Conservation (phyloP, 208 protist species). For the Jaenimonas drosophilae region DNA sequence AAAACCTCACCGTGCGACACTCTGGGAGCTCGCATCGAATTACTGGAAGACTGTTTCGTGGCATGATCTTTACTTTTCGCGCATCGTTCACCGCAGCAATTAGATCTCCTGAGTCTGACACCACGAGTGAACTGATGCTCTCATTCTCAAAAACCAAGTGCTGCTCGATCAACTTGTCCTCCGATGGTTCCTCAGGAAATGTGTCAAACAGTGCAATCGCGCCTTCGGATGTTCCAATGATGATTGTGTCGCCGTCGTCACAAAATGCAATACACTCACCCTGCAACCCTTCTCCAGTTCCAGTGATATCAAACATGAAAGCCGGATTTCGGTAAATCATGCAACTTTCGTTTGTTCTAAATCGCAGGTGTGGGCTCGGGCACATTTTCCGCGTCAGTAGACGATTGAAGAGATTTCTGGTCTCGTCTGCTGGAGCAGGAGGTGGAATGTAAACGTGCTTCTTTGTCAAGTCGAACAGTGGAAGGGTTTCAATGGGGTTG, state of each 20-base stretch:
- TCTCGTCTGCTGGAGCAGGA: constrained; percentile 44
- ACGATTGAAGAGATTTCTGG: constrained; percentile 59
- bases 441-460: constrained; percentile 65
- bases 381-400: constrained; percentile 37
- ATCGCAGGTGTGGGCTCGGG: constrained; percentile 30
- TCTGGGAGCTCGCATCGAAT: constrained; percentile 30
- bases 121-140: constrained; percentile 34
- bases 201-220: constrained; percentile 72
- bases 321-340: constrained; percentile 62
- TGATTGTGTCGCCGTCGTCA: constrained; percentile 61
- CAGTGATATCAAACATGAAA: constrained; percentile 76
- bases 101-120: constrained; percentile 40
- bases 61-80: constrained; percentile 37
- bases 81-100: constrained; percentile 40
- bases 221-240: constrained; percentile 79
- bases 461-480: constrained; percentile 76
- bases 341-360: too few relatives aligned
- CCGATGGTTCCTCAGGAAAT: constrained; percentile 52
- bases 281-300: constrained; percentile 46
- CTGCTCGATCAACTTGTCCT: constrained; percentile 72
- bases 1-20: constrained; percentile 54
- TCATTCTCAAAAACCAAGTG: constrained; percentile 80
- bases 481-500: constrained; percentile 83
- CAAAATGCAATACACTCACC: constrained; percentile 74
- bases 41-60: constrained; percentile 43